Base-by-base conservation (phyloP, 2,329 filamentous ascomycete species). In the Aureobasidium sp. region DNA sequence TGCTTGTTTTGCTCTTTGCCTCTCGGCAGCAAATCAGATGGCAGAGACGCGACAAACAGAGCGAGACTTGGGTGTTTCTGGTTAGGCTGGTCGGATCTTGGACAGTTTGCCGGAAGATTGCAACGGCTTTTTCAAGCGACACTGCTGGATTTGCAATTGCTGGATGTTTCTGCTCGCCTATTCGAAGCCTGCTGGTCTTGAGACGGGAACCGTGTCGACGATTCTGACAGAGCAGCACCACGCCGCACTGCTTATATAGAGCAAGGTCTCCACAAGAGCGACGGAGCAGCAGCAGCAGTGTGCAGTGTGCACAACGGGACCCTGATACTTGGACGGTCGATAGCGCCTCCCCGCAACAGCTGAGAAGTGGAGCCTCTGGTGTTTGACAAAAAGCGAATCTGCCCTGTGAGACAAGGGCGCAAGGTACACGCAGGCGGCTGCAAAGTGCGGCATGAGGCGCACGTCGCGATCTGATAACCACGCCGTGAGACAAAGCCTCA, bases 311-410 rank as follows among this genome's bases (percentile, higher is more conserved):
- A 1, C 31, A 34, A 34, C 15, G 49, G n/a, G 48, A 34, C 29
- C 31, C 48, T 34, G 49, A 31, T 22, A 20, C 36, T 39, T 39
- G 20, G 2, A 5, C n/a, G 22, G 34, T 27, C 34, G 49, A 39
- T 37, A 39, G 31, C 31, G 31, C 7, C 31, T 55, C 55, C 41
- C 55, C 55, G 31, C 55, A 27, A 25, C 53, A 58, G 55, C 55
- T 58, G 55, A 57, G 53, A 58, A 58, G 55, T 58, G 55, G 55
- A 58, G 37, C 53, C 27, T 12, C 5, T 39, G 17, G 41, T 29
- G 45, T 25, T 31, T 9, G 9, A 36, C 29, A 27, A 14, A 58
- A 27, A 48, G 55, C 55, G 44, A 44, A 45, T 29, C 31, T 48
- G 31, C 20, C 36, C 17, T 39, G 36, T 20, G 11, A 22, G 48